A percentile compares a stretch with the other conserved stretches of the same genome.
These are phyloP conservation scores for Histomonas meleagridis DNA, from an alignment of 208 protist genomes.

Conservation along the genomic window DNA sequence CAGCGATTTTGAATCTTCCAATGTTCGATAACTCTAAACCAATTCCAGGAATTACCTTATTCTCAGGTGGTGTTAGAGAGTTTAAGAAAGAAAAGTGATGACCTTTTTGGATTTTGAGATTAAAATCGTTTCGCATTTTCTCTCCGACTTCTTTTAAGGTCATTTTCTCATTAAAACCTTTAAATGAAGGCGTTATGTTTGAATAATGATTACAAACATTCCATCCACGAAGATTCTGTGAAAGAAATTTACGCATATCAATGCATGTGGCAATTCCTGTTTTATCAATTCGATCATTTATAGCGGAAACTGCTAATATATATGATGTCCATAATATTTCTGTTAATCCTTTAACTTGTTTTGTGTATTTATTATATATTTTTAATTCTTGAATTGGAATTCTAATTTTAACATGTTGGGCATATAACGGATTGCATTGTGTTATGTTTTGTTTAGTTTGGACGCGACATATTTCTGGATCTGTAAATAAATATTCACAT, in stretches of 20 bases:
- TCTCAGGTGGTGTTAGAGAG: neutral
- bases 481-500: neutral
- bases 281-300: neutral
- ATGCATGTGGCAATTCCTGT: neutral
- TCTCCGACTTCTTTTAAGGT: neutral
- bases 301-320: neutral
- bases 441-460: neutral
- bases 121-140: neutral
- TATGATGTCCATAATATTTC: neutral
- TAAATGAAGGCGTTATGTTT: neutral
- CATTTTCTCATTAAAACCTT: neutral
- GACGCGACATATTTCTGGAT: neutral
- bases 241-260: constrained; percentile 13
- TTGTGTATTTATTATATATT: neutral
- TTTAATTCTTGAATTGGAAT: neutral
- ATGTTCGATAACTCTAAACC: neutral
- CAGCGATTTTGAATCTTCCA: neutral
- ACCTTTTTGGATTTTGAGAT: neutral
- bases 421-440: neutral
- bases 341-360: neutral
- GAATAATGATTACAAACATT: neutral
- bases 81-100: constrained; percentile 12
- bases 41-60: neutral
- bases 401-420: neutral
- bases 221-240: neutral